phyloP scores from a whole-genome alignment of 1,139 yeast species.

The Petasospora rhodanensis region DNA sequence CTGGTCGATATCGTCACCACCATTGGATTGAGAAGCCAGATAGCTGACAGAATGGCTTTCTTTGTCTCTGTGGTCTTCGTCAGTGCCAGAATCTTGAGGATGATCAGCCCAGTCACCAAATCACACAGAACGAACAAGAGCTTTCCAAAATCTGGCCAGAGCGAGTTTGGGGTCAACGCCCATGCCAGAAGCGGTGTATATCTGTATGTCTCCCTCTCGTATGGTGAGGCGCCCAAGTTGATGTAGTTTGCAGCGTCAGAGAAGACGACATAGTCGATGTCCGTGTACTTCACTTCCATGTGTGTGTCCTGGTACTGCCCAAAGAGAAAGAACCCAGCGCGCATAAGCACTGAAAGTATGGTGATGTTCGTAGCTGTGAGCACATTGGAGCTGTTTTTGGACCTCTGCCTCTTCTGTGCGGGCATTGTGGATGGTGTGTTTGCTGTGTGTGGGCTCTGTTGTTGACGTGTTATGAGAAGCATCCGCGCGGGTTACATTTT shows the following conservation, averaged over 20 bases:
- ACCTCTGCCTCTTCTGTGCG: background rate
- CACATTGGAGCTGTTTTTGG: no score
- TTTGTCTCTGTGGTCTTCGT: constrained; percentile 22
- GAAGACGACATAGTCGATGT: constrained; percentile 88
- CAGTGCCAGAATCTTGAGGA: constrained; percentile 40
- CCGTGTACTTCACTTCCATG: constrained; percentile 83
- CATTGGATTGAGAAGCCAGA: constrained; percentile 95
- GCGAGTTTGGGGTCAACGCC: constrained; percentile 59
- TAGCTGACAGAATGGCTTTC: constrained; percentile 42
- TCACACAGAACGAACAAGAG: constrained; percentile 72
- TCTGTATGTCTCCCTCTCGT: constrained; percentile 79
- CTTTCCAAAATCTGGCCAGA: constrained; percentile 66
- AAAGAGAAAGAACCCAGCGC: constrained; percentile 68
- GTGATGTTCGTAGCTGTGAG: constrained; percentile 7
- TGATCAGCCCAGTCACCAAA: constrained; percentile 70
- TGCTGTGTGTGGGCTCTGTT: background rate
- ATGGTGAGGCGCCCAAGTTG: constrained; percentile 65
- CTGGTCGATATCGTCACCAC: constrained; percentile 89
- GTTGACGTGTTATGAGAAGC: no score
- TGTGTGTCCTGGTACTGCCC: constrained; percentile 84
- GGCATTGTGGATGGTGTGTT: background rate
- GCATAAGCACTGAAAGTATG: constrained; percentile 35
- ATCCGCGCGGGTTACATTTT: no score
- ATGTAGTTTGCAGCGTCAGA: constrained; percentile 85
- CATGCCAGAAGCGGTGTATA: constrained; percentile 90